These are phyloP conservation scores for Lecanicillium sp. DNA, from an alignment of 2,329 filamentous ascomycete genomes.

Conservation along the genomic window DNA sequence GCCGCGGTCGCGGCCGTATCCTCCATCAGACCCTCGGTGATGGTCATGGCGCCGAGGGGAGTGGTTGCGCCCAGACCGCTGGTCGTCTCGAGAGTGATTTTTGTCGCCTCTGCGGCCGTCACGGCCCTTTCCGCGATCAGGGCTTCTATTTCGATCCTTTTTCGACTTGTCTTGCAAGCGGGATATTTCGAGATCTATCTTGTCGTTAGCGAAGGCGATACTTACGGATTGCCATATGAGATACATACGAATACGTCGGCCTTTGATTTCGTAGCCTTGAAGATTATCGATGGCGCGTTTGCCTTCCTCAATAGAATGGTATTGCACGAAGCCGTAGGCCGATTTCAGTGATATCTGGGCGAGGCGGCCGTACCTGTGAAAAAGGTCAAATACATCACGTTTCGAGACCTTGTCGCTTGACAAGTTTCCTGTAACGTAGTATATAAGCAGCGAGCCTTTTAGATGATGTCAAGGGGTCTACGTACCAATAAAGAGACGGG, in stretches of 20 bases:
- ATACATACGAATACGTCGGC: conserved; percentile 84
- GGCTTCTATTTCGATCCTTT: conserved; percentile 53
- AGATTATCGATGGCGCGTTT: conserved; percentile 66
- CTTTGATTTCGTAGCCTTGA: conserved; percentile 74
- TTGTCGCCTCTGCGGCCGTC: conserved; percentile 29
- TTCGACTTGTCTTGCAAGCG: conserved; percentile 72
- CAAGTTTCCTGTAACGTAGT: conserved; percentile 62
- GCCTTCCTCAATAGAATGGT: conserved; percentile 69
- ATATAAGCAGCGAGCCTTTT: conserved; percentile 15
- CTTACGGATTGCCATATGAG: background rate
- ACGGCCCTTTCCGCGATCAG: conserved; percentile 44
- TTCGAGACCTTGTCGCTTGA: conserved; percentile 91
- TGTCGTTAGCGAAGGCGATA: conserved; percentile 18
- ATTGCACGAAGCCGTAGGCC: conserved; percentile 95
- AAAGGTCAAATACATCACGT: conserved; percentile 85
- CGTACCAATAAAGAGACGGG: conserved; percentile 74
- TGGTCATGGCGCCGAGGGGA: conserved; percentile 50
- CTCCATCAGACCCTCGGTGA: conserved; percentile 55
- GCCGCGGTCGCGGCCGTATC: conserved; percentile 43
- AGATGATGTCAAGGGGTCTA: conserved; percentile 18
- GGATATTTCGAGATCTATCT: conserved; percentile 76
- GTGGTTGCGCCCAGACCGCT: conserved; percentile 52
- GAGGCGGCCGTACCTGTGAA: conserved; percentile 75
- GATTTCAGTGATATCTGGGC: conserved; percentile 96
- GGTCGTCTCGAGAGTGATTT: conserved; percentile 51